These are phyloP conservation scores for Malus asiatica DNA, from an alignment of 306 rosid genomes.

Conservation along the genomic window DNA sequence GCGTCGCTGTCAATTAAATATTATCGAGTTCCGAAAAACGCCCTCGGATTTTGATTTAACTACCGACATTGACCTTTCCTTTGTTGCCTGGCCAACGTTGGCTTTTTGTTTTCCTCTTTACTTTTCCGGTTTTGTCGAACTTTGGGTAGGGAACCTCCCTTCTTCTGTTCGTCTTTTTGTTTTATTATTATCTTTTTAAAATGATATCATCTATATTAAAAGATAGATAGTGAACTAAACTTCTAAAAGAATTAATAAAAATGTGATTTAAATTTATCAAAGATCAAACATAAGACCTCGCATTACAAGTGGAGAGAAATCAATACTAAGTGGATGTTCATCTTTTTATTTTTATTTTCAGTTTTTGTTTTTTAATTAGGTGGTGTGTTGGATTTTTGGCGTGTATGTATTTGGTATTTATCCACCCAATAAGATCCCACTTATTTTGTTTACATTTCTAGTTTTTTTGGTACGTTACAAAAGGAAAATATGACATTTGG, in stretches of 20 bases:
- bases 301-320: too few species aligned
- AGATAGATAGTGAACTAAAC: fast-evolving
- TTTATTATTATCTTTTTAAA: background rate
- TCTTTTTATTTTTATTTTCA: background rate
- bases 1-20: conserved; percentile 51
- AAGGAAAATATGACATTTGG: background rate
- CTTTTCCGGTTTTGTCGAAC: conserved; percentile 25
- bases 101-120: background rate
- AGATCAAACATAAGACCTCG: fast-evolving
- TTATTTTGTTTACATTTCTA: background rate
- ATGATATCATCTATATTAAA: fast-evolving
- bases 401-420: background rate
- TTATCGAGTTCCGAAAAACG: conserved; percentile 3
- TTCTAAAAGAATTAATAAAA: fast-evolving
- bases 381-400: background rate
- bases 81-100: background rate
- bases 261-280: too few species aligned
- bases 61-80: conserved; percentile 15
- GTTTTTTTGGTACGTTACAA: background rate
- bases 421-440: background rate
- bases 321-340: background rate
- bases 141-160: conserved; percentile 5
- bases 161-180: background rate
- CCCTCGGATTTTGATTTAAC: conserved; percentile 36
- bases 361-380: background rate